A percentile compares a stretch with the other conserved stretches of the same genome.
Conservation (phyloP, 306 rosid species). For the Gastrolobium bilobum region DNA sequence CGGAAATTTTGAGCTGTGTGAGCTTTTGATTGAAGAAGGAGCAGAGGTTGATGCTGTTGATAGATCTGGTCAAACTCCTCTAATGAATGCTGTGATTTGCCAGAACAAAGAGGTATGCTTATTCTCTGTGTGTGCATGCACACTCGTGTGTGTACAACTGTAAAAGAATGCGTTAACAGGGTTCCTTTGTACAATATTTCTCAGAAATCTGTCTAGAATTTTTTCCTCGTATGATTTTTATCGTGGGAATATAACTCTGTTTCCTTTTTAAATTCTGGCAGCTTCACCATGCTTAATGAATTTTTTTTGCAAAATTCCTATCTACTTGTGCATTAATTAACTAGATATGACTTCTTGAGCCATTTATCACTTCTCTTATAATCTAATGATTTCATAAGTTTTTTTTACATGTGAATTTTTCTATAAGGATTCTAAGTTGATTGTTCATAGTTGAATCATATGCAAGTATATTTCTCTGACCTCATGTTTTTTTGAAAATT, state of each 20-base stretch:
- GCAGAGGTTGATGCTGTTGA: conserved; percentile 92
- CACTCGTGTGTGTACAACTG: not conserved
- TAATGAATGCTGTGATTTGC: conserved; percentile 90
- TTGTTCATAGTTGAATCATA: not conserved
- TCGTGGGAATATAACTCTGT: not conserved
- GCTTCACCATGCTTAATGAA: conserved; percentile 31
- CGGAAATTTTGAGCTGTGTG: conserved; percentile 85
- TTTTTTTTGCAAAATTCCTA: conserved; percentile 3
- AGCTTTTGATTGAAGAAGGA: conserved; percentile 90
- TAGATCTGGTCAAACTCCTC: conserved; percentile 83
- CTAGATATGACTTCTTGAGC: not conserved
- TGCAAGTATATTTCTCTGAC: conserved; percentile 20
- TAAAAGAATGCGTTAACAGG: not conserved
- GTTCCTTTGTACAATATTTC: not conserved
- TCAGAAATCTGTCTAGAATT: not conserved
- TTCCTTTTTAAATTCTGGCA: not conserved
- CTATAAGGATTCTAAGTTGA: not conserved
- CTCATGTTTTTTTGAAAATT: not conserved
- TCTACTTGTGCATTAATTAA: no score
- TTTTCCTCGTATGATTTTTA: conserved; percentile 4
- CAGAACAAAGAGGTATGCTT: conserved; percentile 75
- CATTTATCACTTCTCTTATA: not conserved
- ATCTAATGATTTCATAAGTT: conserved; percentile 2
- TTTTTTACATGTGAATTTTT: not conserved
- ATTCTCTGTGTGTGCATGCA: not conserved